A percentile compares a stretch with the other conserved stretches of the same genome.
Conservation (phyloP, 345 rosid genomes). For the Salix udensis region DNA sequence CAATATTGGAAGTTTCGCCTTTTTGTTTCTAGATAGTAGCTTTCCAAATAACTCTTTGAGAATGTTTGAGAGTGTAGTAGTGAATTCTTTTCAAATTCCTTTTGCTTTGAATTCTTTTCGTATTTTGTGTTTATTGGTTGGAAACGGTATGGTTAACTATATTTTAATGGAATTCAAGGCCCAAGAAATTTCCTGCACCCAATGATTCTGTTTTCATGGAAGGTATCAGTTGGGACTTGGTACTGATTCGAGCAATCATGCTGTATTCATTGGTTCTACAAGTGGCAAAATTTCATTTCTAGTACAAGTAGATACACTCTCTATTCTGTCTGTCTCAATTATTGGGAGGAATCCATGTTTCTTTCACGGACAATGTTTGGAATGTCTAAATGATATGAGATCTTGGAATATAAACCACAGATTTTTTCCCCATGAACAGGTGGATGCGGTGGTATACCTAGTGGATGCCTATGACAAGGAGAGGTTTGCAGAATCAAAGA, state of each 20-base stretch:
- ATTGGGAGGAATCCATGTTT: neutral
- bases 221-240: neutral
- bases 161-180: neutral
- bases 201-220: neutral
- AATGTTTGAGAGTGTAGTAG: no score
- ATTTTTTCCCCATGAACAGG: slow-evolving; percentile 19
- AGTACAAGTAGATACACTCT: neutral
- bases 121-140: neutral
- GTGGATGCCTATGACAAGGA: slow-evolving; percentile 65
- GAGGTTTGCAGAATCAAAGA: slow-evolving; percentile 53
- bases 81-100: no score
- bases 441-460: slow-evolving; percentile 59
- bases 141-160: neutral
- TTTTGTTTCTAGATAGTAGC: slow-evolving; percentile 32
- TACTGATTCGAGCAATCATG: neutral
- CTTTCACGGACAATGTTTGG: neutral
- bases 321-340: no score
- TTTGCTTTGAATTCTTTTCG: no score
- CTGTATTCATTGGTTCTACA: neutral
- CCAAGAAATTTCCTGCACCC: neutral
- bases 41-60: slow-evolving; percentile 9
- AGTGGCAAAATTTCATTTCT: neutral
- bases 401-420: neutral
- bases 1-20: slow-evolving; percentile 34
- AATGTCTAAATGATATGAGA: neutral